These are phyloP conservation scores for Penicillium nordicum DNA, from an alignment of 2,329 filamentous ascomycete genomes.

Conservation along the genomic window DNA sequence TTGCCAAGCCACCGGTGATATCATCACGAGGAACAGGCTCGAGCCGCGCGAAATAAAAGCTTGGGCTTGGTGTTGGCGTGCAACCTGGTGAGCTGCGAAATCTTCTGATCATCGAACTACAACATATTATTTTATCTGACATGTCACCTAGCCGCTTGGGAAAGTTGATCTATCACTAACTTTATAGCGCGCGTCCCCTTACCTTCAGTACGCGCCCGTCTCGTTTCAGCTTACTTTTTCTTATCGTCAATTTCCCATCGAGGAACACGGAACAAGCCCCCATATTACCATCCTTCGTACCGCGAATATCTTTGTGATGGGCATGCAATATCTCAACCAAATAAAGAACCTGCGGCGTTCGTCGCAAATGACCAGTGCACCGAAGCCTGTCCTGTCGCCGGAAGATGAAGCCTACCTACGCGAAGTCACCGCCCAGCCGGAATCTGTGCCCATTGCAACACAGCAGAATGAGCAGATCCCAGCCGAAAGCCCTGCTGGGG, in stretches of 20 bases:
- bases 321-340: conserved; percentile 45
- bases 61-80: neutral
- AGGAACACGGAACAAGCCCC: neutral
- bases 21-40: conserved; percentile 12
- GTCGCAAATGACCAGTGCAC: conserved; percentile 30
- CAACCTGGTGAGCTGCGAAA: neutral
- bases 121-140: neutral
- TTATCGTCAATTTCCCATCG: neutral
- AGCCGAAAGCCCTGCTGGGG: neutral
- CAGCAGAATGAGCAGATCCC: conserved; percentile 3
- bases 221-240: conserved; percentile 10
- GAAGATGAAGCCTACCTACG: conserved; percentile 59
- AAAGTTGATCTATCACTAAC: conserved; percentile 17
- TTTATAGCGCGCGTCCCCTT: conserved; percentile 11
- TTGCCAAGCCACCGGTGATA: conserved; percentile 20
- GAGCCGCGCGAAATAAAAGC: neutral
- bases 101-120: neutral
- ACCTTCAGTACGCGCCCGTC: conserved; percentile 14
- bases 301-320: conserved; percentile 4
- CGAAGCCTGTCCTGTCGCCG: conserved; percentile 53
- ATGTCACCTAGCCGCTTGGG: neutral
- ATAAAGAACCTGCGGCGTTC: conserved; percentile 40
- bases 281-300: neutral
- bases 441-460: conserved; percentile 13
- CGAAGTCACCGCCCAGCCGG: conserved; percentile 47